Base-by-base conservation (phyloP, 371 early-diverging fungal species). In the Fennellomyces sp. region DNA sequence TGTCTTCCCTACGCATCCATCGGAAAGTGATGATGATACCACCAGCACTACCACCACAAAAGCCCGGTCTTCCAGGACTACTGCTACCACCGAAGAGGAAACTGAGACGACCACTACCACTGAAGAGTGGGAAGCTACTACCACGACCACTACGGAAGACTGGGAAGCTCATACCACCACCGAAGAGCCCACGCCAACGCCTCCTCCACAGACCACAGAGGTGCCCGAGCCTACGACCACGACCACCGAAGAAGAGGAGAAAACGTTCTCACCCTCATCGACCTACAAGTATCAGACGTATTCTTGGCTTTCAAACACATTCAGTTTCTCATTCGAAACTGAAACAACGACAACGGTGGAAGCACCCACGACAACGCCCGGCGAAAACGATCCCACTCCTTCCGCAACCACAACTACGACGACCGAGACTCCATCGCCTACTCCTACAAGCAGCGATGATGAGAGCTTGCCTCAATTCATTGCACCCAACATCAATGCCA, bases 401-500 rank as follows among this genome's bases (percentile, higher is more conserved):
- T 42, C 61, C 0, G 13, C 53, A 12, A 28, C 15, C 2, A 42
- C 56, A 12, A 39, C 62, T 33, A 58, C 56, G 48, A n/a, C 27
- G 17, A 53, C 3, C 1, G 21, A 23, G 15, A 56, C 47, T 21
- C 15, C 57, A 19, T 39, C 53, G 12, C 26, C 62, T 25, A 56
- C 45, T 2, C 33, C 67, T 27, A 35, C 33, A n/a, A 35, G 19
- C 41, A 21, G 33, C 17, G 33, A 29, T 12, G 26, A 53, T 21
- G 41, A 60, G 26, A 63, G 48, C 23, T 28, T 76, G 2, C 80
- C 80, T 28, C 65, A 76, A 53, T 75, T 66, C 52, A 80, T 80
- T 69, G 77, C 77, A 7, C 80, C 80, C 23, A 80, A 80, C 48
- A 55, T 73, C 3, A 64, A 75, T 64, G 76, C 77, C 10, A 73